Percentiles rank a stretch among this genome's conserved stretches.
These are phyloP conservation scores for Colletotrichum cereale DNA, from an alignment of 2,329 filamentous ascomycete genomes.

Conservation along the genomic window DNA sequence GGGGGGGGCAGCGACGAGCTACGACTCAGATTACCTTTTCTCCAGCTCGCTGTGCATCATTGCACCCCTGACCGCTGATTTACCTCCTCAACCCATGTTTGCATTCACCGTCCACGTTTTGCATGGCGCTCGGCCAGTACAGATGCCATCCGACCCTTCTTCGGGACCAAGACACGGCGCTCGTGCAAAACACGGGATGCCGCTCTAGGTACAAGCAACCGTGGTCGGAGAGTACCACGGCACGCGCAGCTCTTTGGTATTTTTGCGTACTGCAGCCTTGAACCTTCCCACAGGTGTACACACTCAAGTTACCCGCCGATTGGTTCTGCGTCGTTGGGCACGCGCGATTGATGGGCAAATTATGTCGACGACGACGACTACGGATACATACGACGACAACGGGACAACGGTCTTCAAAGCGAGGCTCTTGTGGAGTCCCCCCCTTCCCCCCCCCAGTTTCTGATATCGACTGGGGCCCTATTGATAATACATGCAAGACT, in stretches of 20 bases:
- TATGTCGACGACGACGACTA: neutral
- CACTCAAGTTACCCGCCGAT: neutral
- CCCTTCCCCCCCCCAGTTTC: neutral
- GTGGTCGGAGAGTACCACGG: constrained; percentile 5
- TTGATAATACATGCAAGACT: constrained; percentile 22
- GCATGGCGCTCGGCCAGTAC: constrained; percentile 20
- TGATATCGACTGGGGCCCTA: constrained; percentile 19
- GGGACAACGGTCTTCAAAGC: neutral
- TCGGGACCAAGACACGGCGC: constrained; percentile 4
- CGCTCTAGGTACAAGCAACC: constrained; percentile 26
- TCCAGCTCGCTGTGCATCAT: neutral
- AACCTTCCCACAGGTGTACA: constrained; percentile 7
- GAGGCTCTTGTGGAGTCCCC: neutral
- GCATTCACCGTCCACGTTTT: neutral
- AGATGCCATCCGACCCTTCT: constrained; percentile 27
- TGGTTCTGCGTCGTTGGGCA: neutral
- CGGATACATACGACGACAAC: neutral
- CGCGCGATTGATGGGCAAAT: neutral
- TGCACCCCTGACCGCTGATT: neutral
- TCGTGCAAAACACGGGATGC: constrained; percentile 6
- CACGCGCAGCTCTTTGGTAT: neutral
- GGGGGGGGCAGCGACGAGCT: neutral
- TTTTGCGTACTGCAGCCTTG: constrained; percentile 9
- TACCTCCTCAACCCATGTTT: constrained; percentile 15
- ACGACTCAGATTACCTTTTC: neutral